These are phyloP conservation scores for Ceratobasidium sp. DNA, from an alignment of 1,284 basidiomycete species.

Conservation along the genomic window DNA sequence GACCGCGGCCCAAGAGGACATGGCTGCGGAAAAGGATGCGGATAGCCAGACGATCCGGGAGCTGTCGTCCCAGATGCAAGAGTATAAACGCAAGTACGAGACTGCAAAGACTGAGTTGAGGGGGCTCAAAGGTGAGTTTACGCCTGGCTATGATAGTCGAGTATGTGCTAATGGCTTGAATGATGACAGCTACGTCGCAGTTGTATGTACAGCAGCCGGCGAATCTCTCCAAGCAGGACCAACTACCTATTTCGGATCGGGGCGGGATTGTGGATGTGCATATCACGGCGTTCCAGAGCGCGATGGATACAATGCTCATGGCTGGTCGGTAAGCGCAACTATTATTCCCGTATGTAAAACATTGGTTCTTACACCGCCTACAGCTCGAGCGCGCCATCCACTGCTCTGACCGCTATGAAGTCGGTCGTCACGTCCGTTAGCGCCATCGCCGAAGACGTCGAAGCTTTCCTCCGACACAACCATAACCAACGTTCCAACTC, in stretches of 20 bases:
- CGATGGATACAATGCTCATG: slow-evolving; percentile 83
- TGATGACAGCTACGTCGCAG: slow-evolving; percentile 63
- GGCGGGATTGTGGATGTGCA: slow-evolving; percentile 95
- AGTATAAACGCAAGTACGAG: slow-evolving; percentile 95
- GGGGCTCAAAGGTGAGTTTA: slow-evolving; percentile 84
- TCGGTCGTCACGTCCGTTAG: slow-evolving; percentile 91
- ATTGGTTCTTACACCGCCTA: slow-evolving; percentile 62
- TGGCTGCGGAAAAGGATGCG: slow-evolving; percentile 86
- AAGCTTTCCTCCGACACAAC: slow-evolving; percentile 71
- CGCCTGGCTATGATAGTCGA: too few relatives aligned
- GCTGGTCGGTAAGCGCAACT: slow-evolving; percentile 59
- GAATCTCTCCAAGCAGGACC: slow-evolving; percentile 81
- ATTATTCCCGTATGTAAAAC: neutral
- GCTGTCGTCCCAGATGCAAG: slow-evolving; percentile 85
- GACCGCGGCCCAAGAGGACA: slow-evolving; percentile 89
- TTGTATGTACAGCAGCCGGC: slow-evolving; percentile 62
- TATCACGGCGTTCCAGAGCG: slow-evolving; percentile 91
- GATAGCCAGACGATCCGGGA: slow-evolving; percentile 84
- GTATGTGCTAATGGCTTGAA: too few relatives aligned
- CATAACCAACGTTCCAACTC: slow-evolving; percentile 63
- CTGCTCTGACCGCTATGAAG: slow-evolving; percentile 94
- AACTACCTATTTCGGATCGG: slow-evolving; percentile 86
- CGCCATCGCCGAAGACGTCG: slow-evolving; percentile 88
- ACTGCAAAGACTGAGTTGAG: slow-evolving; percentile 94
- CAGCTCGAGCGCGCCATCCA: slow-evolving; percentile 87